These are phyloP conservation scores for Casuarina glauca DNA, from an alignment of 306 rosid genomes.

Conservation along the genomic window DNA sequence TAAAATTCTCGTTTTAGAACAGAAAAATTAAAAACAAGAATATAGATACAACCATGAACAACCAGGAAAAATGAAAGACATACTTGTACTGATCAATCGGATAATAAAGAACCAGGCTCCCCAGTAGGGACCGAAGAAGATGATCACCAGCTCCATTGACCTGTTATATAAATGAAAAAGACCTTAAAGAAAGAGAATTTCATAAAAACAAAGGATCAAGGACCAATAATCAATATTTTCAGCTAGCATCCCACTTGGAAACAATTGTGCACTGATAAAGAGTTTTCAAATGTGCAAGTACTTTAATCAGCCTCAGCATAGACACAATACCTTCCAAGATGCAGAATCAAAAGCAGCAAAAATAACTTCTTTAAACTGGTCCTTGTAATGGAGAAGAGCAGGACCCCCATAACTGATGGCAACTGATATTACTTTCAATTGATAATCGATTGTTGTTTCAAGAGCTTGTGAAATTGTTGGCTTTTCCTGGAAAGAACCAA, in stretches of 20 bases:
- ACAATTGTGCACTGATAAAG: constrained; percentile 1
- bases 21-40: constrained; percentile 15
- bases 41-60: not conserved
- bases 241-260: constrained; percentile 14
- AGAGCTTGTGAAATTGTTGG: constrained; percentile 92
- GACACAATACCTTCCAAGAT: constrained; percentile 82
- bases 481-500: constrained; percentile 60
- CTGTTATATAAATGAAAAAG: constrained; percentile 45
- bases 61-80: constrained; percentile 15
- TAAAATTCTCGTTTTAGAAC: constrained; percentile 16
- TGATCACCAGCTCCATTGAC: constrained; percentile 97
- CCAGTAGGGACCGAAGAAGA: constrained; percentile 92
- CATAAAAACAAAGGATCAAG: not conserved
- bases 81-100: constrained; percentile 91
- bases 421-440: constrained; percentile 79
- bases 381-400: constrained; percentile 70
- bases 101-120: constrained; percentile 91
- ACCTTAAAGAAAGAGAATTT: not conserved
- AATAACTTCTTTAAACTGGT: constrained; percentile 71
- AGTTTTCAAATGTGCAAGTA: constrained; percentile 17
- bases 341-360: constrained; percentile 91
- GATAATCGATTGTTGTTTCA: constrained; percentile 94
- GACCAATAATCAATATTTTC: constrained; percentile 1
- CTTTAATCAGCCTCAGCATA: constrained; percentile 22
- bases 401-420: constrained; percentile 89